phyloP scores from a whole-genome alignment of 345 rosid genomes.

The Garcia nutans region DNA sequence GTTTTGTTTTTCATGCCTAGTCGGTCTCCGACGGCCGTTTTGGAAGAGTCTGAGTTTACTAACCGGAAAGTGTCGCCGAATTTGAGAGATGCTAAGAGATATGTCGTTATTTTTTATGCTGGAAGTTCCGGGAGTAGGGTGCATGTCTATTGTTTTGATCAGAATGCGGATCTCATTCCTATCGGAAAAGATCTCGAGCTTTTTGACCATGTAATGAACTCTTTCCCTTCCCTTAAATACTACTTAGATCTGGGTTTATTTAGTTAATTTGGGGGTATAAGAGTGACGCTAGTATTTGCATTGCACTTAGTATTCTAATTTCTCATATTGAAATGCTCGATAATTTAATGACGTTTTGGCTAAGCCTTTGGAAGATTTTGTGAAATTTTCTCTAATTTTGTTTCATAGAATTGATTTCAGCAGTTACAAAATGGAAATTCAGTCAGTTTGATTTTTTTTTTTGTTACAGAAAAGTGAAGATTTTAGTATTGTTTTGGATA shows the following conservation, averaged over 20 bases:
- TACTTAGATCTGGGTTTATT: not conserved
- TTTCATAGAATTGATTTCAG: no score
- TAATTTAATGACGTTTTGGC: not conserved
- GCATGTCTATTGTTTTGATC: conserved; percentile 90
- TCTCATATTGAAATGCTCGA: not conserved
- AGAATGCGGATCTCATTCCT: conserved; percentile 83
- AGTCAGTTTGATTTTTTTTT: not conserved
- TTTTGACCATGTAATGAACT: conserved; percentile 51
- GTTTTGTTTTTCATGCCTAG: conserved; percentile 65
- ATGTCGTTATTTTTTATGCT: conserved; percentile 85
- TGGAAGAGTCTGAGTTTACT: conserved; percentile 42
- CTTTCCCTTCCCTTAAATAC: not conserved
- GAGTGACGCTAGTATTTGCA: not conserved
- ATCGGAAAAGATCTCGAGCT: conserved; percentile 88
- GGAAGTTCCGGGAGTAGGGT: conserved; percentile 98
- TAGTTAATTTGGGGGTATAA: not conserved
- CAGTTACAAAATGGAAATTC: no score
- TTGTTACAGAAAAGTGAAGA: not conserved
- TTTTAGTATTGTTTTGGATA: no score
- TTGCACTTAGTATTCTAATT: not conserved
- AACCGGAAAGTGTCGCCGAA: conserved; percentile 51
- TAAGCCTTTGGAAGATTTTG: not conserved
- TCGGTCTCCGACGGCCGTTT: conserved; percentile 35
- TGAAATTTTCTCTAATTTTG: no score
- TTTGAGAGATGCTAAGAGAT: conserved; percentile 42